phyloP scores from a whole-genome alignment of 169 alveolate species.

The Plasmodium vivax region DNA sequence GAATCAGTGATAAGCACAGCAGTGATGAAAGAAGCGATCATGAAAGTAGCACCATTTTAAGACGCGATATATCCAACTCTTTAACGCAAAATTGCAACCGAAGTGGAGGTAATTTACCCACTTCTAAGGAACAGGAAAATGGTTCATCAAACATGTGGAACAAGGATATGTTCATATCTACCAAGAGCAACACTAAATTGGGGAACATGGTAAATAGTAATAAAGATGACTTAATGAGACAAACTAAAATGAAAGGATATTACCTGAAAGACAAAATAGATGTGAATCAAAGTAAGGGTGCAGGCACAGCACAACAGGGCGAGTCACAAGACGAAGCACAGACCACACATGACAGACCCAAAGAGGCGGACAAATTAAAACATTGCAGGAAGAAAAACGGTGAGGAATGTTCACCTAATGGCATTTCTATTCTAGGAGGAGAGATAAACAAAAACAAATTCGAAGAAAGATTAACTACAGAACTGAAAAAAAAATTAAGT shows the following conservation, averaged over 20 bases:
- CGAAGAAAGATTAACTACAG: constrained; percentile 8
- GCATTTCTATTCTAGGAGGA: neutral
- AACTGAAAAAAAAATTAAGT: constrained; percentile 40
- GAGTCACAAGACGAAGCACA: neutral
- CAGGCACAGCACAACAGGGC: neutral
- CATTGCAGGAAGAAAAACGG: constrained; percentile 1
- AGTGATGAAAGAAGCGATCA: neutral
- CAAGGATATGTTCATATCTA: neutral
- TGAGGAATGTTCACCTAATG: neutral
- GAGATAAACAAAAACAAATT: neutral
- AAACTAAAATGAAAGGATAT: constrained; percentile 12
- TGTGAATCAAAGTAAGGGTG: neutral
- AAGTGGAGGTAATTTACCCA: neutral
- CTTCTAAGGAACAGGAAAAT: constrained; percentile 16
- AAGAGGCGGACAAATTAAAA: constrained; percentile 11
- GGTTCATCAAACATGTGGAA: neutral
- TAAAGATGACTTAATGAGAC: neutral
- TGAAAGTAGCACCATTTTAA: constrained; percentile 1
- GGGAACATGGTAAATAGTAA: neutral
- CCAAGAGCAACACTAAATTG: neutral
- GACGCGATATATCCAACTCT: neutral
- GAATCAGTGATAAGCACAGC: neutral
- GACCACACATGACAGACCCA: neutral
- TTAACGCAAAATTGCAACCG: constrained; percentile 2
- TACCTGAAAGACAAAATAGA: neutral